Evolutionary conservation across 805 yeast genomes (phyloP).

Genomic region (Saccharomycopsis sp.): DNA sequence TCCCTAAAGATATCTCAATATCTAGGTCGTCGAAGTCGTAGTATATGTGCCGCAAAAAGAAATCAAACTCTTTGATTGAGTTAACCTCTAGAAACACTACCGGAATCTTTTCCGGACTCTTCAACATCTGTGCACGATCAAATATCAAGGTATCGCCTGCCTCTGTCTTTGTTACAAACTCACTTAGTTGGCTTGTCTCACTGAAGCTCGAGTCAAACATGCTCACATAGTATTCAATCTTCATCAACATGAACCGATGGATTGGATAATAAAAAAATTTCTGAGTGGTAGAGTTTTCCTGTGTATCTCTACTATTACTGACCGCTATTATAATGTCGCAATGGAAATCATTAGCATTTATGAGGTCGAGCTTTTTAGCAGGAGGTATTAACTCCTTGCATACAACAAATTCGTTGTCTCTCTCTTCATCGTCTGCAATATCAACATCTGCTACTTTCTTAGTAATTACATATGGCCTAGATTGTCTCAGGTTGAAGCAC

Average conservation of each 20-base stretch:
- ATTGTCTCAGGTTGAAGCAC: neutral
- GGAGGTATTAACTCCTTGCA: neutral
- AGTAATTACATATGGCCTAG: neutral
- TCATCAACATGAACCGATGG: slow-evolving; percentile 51
- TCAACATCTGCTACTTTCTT: slow-evolving; percentile 15
- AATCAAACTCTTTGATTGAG: slow-evolving; percentile 38
- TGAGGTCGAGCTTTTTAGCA: slow-evolving; percentile 13
- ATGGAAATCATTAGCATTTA: slow-evolving; percentile 30
- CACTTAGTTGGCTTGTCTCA: slow-evolving; percentile 26
- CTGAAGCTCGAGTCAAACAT: slow-evolving; percentile 50
- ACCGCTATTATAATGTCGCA: slow-evolving; percentile 41
- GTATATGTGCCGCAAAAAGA: slow-evolving; percentile 49
- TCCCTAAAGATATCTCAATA: slow-evolving; percentile 44
- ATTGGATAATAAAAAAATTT: slow-evolving; percentile 45
- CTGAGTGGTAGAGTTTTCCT: slow-evolving; percentile 23
- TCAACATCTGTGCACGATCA: neutral
- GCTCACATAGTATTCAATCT: slow-evolving; percentile 58
- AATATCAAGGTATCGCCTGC: neutral
- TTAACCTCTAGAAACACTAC: slow-evolving; percentile 29
- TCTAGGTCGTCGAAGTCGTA: slow-evolving; percentile 53
- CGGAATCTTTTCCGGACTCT: slow-evolving; percentile 23
- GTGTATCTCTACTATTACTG: neutral
- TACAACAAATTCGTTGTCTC: slow-evolving; percentile 6
- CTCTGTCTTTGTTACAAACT: neutral
- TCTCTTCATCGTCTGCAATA: slow-evolving; percentile 11